Conservation (phyloP, 768 basidiomycete species). For the Leccinum uliginosum region DNA sequence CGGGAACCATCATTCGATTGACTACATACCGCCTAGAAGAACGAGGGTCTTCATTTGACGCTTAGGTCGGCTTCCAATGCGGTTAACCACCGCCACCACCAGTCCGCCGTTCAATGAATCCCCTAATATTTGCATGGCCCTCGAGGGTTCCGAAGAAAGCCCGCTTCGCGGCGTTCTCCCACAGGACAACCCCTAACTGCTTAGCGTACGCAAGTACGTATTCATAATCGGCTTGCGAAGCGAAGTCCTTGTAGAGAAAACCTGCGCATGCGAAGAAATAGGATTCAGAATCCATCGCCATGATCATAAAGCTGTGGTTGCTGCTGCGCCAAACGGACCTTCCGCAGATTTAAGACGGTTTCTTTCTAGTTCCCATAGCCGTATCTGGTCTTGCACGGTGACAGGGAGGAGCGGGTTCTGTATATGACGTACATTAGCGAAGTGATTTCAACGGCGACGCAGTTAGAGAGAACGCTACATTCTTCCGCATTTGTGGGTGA, state of each 20-base stretch:
- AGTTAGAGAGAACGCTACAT: slow-evolving; percentile 45
- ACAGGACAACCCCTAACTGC: slow-evolving; percentile 75
- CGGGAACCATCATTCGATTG: neutral
- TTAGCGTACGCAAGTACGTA: slow-evolving; percentile 82
- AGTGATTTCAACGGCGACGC: neutral
- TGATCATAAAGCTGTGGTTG: slow-evolving; percentile 11
- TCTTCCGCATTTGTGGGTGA: slow-evolving; percentile 96
- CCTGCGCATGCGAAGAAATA: slow-evolving; percentile 41
- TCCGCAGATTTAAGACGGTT: slow-evolving; percentile 86
- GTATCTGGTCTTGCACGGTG: slow-evolving; percentile 96
- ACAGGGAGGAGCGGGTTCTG: slow-evolving; percentile 93
- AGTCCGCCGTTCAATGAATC: slow-evolving; percentile 73
- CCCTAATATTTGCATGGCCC: slow-evolving; percentile 73
- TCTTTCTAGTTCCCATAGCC: slow-evolving; percentile 95
- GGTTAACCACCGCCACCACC: slow-evolving; percentile 34
- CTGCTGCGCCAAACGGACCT: slow-evolving; percentile 45
- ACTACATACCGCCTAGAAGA: slow-evolving; percentile 5
- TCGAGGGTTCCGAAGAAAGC: slow-evolving; percentile 82
- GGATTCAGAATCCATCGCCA: neutral
- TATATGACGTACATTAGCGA: slow-evolving; percentile 16
- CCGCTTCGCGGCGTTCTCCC: slow-evolving; percentile 71
- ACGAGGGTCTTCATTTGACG: slow-evolving; percentile 1
- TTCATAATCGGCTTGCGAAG: slow-evolving; percentile 83
- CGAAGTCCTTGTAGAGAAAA: slow-evolving; percentile 84
- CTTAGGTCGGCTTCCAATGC: neutral